These are phyloP conservation scores for Quercus tomentella DNA, from an alignment of 331 rosid genomes.

Conservation along the genomic window DNA sequence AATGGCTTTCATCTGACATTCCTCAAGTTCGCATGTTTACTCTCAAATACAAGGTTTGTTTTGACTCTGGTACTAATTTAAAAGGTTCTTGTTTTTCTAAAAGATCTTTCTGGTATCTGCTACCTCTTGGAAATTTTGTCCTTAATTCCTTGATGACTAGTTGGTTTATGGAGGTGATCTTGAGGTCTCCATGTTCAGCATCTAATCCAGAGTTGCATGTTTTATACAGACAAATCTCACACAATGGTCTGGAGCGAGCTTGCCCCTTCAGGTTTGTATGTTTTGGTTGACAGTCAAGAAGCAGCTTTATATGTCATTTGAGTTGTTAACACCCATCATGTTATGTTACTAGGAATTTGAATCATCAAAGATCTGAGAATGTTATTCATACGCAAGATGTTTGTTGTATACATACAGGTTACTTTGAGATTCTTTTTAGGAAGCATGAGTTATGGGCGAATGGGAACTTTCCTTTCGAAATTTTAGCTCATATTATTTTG, in stretches of 20 bases:
- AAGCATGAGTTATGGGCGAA: not conserved
- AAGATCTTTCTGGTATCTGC: not conserved
- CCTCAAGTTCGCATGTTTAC: constrained; percentile 85
- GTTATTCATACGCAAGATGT: not conserved
- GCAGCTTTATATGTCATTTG: not conserved
- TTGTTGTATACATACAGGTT: too few relatives aligned
- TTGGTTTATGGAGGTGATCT: constrained; percentile 9
- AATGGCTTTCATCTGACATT: constrained; percentile 93
- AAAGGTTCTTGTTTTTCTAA: not conserved
- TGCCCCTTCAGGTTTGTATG: constrained; percentile 85
- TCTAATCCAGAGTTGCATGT: constrained; percentile 29
- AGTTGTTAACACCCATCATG: not conserved
- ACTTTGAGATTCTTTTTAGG: too few relatives aligned
- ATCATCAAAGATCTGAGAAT: not conserved
- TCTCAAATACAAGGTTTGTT: constrained; percentile 84
- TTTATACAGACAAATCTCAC: constrained; percentile 87
- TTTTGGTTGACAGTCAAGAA: not conserved
- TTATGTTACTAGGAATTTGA: not conserved
- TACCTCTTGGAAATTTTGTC: not conserved
- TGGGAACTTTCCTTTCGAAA: not conserved
- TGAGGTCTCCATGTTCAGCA: constrained; percentile 11
- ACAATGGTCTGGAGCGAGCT: constrained; percentile 97
- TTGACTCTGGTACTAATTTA: constrained; percentile 10
- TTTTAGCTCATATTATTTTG: not conserved
- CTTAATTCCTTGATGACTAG: not conserved